Evolutionary conservation across 2,329 filamentous ascomycete genomes (phyloP), one percentile per base, ranked within the genome.

Genomic region (Verticillium nonalfalfae): DNA sequence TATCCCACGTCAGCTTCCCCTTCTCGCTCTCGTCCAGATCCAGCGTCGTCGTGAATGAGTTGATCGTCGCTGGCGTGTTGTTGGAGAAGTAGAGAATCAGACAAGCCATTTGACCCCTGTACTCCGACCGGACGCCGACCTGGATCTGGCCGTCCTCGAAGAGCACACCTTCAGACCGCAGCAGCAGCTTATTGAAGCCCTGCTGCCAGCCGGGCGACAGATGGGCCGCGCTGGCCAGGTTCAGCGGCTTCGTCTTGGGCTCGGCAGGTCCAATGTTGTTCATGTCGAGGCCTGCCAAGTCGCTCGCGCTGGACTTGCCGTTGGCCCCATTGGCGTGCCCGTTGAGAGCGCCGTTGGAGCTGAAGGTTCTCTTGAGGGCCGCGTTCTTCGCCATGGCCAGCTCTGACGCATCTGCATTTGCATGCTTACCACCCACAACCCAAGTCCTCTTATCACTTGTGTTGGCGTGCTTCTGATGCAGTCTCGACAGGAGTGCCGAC

Each of bases 71-170:
- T 0, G 91, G 88, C 1, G 92, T 93, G 78, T 97, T 97, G 81
- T 99, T 99, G 64, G 88, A 90, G 74, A 98, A 97, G 75, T 98
- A 99, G 59, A 97, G 79, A 69, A 99, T 98, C 64, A 99, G 80
- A 69, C 95, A 97, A 52, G 95, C 95, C 79, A 97, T 89, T 72
- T 97, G 91, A n/a, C 89, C 91, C 63, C 95, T 89, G 73, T 97
- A 99, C 76, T 99, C 95, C 10, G 93, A 96, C 39, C 95, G 88
- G 59, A 98, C 78, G 36, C 95, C 95, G 50, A 99, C 84, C 72
- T 99, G 94, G 60, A 99, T 85, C 75, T 99, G 95, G 0, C 89
- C 89, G 71, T 99, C 95, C 75, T 99, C 93, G 72, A 97, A 99
- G 1, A 99, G 81, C 9, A 99, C 85, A 60, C 95, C 95, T 72